These are phyloP conservation scores for Vachellia pachyceras DNA, from an alignment of 306 rosid genomes.

Conservation along the genomic window DNA sequence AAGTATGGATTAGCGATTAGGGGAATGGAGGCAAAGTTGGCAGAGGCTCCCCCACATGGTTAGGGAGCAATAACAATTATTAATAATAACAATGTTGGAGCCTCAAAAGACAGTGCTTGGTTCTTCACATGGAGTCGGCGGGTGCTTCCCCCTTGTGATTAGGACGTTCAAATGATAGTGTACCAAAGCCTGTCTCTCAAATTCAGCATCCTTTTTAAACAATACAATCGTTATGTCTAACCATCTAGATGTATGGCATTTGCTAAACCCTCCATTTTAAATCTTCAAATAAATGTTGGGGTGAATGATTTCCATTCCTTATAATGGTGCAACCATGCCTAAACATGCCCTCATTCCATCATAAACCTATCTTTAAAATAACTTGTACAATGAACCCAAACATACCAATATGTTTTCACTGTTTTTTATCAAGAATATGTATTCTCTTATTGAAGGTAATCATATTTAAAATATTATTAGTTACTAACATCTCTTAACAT, in stretches of 20 bases:
- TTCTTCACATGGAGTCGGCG: slow-evolving; percentile 5
- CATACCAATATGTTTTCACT: too few relatives aligned
- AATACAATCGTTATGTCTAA: not conserved
- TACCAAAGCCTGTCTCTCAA: not conserved
- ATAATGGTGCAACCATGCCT: not conserved
- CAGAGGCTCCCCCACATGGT: not conserved
- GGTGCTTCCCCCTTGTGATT: not conserved
- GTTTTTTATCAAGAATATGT: too few relatives aligned
- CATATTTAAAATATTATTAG: too few relatives aligned
- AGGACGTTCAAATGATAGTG: not conserved
- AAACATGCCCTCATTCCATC: too few relatives aligned
- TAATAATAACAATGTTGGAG: too few relatives aligned
- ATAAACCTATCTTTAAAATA: too few relatives aligned
- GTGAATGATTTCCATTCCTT: not conserved
- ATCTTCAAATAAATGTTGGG: too few relatives aligned
- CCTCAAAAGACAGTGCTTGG: not conserved
- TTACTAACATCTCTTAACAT: too few relatives aligned
- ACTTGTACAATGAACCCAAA: too few relatives aligned
- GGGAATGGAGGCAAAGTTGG: not conserved
- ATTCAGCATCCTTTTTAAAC: not conserved
- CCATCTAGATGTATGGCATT: not conserved
- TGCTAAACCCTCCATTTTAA: not conserved
- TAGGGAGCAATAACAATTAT: not conserved
- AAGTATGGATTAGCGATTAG: not conserved
- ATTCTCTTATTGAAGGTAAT: too few relatives aligned